Conservation (phyloP, 2,329 filamentous ascomycete species). For the Trichoderma sp. region DNA sequence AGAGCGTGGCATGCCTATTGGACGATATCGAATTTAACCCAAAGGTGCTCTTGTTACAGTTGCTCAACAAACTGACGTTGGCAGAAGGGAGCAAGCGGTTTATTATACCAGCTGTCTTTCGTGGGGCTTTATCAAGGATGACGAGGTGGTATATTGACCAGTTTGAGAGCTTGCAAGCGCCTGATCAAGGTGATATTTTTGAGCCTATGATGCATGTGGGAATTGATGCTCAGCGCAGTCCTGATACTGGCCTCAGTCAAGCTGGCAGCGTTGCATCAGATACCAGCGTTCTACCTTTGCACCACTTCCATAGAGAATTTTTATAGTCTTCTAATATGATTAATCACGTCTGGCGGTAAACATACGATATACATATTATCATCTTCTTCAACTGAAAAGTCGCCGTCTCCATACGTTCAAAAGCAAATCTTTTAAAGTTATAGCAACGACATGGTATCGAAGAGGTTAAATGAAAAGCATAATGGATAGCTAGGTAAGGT, state of each 20-base stretch:
- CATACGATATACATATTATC: background rate
- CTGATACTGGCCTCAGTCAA: background rate
- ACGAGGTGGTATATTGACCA: background rate
- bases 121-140: background rate
- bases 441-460: background rate
- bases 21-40: background rate
- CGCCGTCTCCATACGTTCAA: too few species aligned
- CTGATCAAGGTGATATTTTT: background rate
- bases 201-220: background rate
- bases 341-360: background rate
- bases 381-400: too few species aligned
- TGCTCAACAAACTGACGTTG: background rate
- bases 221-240: background rate
- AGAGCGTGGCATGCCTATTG: background rate
- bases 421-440: background rate
- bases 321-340: background rate
- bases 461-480: background rate
- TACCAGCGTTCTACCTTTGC: background rate
- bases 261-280: background rate
- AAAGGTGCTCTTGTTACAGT: background rate
- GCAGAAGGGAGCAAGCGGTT: background rate
- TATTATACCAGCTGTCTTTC: background rate
- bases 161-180: background rate
- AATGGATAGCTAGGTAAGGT: background rate
- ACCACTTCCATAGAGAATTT: background rate